phyloP scores from a whole-genome alignment of 2,329 filamentous ascomycete genomes.

The Hypoxylon sp. region DNA sequence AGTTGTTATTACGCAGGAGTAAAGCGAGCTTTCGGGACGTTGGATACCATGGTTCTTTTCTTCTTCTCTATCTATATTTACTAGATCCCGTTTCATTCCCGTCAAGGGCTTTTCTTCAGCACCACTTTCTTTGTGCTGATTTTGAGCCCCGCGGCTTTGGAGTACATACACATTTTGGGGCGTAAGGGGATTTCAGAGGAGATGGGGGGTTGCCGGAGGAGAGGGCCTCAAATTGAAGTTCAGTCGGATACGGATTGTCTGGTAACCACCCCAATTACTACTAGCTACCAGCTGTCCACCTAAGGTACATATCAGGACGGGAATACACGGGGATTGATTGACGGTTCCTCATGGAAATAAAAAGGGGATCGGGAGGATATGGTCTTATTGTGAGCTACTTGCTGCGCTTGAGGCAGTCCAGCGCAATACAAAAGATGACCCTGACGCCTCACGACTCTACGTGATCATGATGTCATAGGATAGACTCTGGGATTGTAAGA shows the following conservation, averaged over 20 bases:
- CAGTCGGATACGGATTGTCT: neutral
- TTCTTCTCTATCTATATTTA: conserved; percentile 8
- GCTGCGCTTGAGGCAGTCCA: conserved; percentile 1
- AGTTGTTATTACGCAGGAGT: conserved; percentile 1
- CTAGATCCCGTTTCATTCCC: conserved; percentile 34
- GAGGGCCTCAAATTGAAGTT: conserved; percentile 1
- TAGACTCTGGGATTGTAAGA: neutral
- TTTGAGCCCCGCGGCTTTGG: conserved; percentile 20
- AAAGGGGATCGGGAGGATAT: conserved; percentile 1
- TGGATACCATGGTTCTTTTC: conserved; percentile 25
- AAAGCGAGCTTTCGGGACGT: conserved; percentile 17
- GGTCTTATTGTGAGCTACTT: conserved; percentile 3
- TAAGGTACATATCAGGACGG: conserved; percentile 12
- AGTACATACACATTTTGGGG: conserved; percentile 4
- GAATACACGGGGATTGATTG: neutral
- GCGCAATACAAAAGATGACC: conserved; percentile 20
- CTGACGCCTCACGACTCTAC: conserved; percentile 2
- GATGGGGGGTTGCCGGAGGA: conserved; percentile 6
- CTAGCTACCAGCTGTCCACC: neutral
- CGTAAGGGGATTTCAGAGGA: neutral
- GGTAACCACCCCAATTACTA: neutral
- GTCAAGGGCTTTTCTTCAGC: conserved; percentile 10
- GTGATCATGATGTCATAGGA: neutral
- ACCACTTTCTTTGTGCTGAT: conserved; percentile 16
- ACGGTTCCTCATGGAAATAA: conserved; percentile 7